Evolutionary conservation across 495 filamentous ascomycete genomes (phyloP).

Genomic region (Letharia lupina): DNA sequence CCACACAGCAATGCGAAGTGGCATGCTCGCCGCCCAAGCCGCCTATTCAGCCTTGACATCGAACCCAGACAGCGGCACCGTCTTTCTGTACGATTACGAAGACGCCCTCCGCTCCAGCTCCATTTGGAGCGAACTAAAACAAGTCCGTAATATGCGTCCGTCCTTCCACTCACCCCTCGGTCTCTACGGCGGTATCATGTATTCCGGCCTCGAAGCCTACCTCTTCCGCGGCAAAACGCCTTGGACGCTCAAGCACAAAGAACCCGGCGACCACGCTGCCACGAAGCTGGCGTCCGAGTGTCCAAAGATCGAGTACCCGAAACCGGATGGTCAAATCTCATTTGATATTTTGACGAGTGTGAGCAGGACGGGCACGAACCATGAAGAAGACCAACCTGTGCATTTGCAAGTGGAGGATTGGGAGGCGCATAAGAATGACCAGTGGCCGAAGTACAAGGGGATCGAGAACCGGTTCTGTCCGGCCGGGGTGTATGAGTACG

Average conservation of each 20-base stretch:
- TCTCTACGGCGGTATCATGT: constrained; percentile 79
- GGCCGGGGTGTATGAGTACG: constrained; percentile 97
- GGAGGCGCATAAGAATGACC: constrained; percentile 74
- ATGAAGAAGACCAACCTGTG: constrained; percentile 97
- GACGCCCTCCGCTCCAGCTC: constrained; percentile 72
- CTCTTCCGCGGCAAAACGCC: constrained; percentile 75
- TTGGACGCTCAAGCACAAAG: constrained; percentile 87
- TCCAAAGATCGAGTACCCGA: constrained; percentile 54
- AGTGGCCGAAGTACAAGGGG: constrained; percentile 83
- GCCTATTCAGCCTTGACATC: constrained; percentile 63
- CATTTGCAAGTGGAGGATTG: constrained; percentile 92
- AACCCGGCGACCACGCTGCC: constrained; percentile 56
- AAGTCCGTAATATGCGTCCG: constrained; percentile 96
- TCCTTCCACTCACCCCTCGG: constrained; percentile 82
- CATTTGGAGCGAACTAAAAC: constrained; percentile 90
- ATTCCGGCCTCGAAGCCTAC: constrained; percentile 89
- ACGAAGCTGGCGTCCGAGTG: constrained; percentile 75
- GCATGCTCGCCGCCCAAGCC: constrained; percentile 93
- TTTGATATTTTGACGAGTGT: constrained; percentile 97
- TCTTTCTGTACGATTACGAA: constrained; percentile 95
- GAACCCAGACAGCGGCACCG: constrained; percentile 46
- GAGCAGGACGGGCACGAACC: constrained; percentile 90
- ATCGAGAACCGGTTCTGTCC: constrained; percentile 98
- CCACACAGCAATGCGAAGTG: constrained; percentile 93
- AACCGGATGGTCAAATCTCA: constrained; percentile 85